Percentiles rank a stretch among this genome's conserved stretches.
Evolutionary conservation across 768 basidiomycete species (phyloP).

Genomic region (Lactifluus piperatus): DNA sequence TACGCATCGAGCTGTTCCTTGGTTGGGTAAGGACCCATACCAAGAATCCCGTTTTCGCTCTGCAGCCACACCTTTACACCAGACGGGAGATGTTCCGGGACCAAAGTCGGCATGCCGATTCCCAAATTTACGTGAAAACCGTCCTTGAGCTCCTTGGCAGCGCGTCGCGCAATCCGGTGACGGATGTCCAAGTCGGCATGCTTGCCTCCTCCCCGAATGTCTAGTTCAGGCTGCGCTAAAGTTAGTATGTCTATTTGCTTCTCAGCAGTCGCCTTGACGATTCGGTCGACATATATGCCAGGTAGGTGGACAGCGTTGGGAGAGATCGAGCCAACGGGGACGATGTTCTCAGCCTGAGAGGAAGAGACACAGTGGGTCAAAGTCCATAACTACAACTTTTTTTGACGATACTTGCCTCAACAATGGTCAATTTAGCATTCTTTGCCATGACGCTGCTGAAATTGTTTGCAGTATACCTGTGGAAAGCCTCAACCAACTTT

Average conservation of each 20-base stretch:
- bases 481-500: not conserved
- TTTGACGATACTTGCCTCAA: constrained; percentile 46
- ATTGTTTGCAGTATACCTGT: constrained; percentile 80
- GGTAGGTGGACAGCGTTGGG: constrained; percentile 78
- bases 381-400: not conserved
- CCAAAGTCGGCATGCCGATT: constrained; percentile 87
- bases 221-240: constrained; percentile 40
- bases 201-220: constrained; percentile 37
- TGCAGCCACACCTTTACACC: constrained; percentile 82
- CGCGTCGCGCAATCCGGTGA: constrained; percentile 74
- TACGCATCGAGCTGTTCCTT: constrained; percentile 73
- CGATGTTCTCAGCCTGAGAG: constrained; percentile 82
- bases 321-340: constrained; percentile 72
- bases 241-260: constrained; percentile 75
- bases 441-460: constrained; percentile 84
- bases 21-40: constrained; percentile 87
- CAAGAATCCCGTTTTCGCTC: constrained; percentile 85
- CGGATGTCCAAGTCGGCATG: constrained; percentile 46
- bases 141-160: constrained; percentile 83
- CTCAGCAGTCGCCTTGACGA: constrained; percentile 66
- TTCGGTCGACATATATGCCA: constrained; percentile 82
- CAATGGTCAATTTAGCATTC: constrained; percentile 82
- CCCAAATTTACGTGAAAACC: constrained; percentile 86
- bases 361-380: not conserved
- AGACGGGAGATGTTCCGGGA: constrained; percentile 67